A percentile compares a stretch with the other conserved stretches of the same genome.
phyloP scores from a whole-genome alignment of 2,329 filamentous ascomycete species.

The Microsporum audouinii region DNA sequence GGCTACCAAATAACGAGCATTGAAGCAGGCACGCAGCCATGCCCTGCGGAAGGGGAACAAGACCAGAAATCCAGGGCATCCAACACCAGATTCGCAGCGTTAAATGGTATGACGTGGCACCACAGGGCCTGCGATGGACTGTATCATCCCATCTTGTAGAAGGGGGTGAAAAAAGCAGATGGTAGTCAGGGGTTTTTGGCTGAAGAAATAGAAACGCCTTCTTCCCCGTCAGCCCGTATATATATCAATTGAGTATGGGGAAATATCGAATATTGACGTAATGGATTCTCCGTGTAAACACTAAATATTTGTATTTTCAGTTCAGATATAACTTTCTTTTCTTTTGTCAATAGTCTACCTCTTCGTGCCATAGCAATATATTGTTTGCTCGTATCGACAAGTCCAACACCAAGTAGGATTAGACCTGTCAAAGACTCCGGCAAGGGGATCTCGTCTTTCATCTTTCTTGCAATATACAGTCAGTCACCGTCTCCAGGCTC shows the following conservation, averaged over 20 bases:
- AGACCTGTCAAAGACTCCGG: too few species aligned
- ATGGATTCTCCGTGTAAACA: neutral
- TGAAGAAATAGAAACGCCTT: neutral
- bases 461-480: too few species aligned
- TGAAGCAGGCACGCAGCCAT: neutral
- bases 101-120: neutral
- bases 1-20: neutral
- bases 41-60: neutral
- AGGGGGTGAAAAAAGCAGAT: neutral
- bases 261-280: slow-evolving; percentile 3
- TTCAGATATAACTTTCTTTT: neutral
- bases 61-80: neutral
- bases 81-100: neutral
- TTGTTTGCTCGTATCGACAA: neutral
- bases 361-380: too few species aligned
- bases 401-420: neutral
- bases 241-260: neutral
- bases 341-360: neutral
- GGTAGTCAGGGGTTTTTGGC: neutral
- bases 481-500: too few species aligned
- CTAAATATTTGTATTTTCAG: too few species aligned
- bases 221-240: neutral
- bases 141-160: neutral
- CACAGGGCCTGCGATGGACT: neutral
- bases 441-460: too few species aligned